phyloP scores from a whole-genome alignment of 139 green algal species.

The Haematococcus sp. region DNA sequence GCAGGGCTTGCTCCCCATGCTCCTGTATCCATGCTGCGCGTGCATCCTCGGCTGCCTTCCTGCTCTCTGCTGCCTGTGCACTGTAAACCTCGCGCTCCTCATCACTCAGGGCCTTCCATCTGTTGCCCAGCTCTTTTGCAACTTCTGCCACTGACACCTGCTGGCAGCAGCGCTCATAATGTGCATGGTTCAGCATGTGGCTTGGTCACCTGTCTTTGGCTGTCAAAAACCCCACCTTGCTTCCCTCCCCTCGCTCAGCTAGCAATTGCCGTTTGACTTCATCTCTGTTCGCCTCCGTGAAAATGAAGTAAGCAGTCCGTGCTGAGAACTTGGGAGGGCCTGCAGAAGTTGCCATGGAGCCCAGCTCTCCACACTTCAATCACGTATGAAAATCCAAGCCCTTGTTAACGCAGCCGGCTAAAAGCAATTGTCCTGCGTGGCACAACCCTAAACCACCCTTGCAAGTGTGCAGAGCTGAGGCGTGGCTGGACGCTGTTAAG shows the following conservation, averaged over 20 bases:
- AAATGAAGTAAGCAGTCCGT: constrained; percentile 14
- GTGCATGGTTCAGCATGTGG: not conserved
- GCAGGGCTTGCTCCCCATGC: not conserved
- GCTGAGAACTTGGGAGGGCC: not conserved
- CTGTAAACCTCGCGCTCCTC: not conserved
- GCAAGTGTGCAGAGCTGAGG: no score
- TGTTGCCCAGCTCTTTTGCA: constrained; percentile 4
- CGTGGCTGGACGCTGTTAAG: no score
- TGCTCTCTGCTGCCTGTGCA: not conserved
- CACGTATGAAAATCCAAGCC: not conserved
- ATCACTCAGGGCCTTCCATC: constrained; percentile 2
- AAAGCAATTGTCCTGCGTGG: not conserved
- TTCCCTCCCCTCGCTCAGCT: not conserved
- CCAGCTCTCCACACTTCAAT: not conserved
- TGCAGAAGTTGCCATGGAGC: not conserved
- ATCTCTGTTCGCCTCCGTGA: constrained; percentile 5
- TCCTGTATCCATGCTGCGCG: not conserved
- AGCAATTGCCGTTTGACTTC: not conserved
- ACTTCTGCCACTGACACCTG: constrained; percentile 6
- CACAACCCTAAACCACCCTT: not conserved
- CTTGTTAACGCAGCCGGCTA: not conserved
- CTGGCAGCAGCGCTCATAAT: not conserved
- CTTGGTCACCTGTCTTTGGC: not conserved
- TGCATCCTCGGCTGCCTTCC: not conserved
- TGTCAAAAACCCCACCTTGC: not conserved